These are phyloP conservation scores for Myrica gale DNA, from an alignment of 306 rosid species.

Conservation along the genomic window DNA sequence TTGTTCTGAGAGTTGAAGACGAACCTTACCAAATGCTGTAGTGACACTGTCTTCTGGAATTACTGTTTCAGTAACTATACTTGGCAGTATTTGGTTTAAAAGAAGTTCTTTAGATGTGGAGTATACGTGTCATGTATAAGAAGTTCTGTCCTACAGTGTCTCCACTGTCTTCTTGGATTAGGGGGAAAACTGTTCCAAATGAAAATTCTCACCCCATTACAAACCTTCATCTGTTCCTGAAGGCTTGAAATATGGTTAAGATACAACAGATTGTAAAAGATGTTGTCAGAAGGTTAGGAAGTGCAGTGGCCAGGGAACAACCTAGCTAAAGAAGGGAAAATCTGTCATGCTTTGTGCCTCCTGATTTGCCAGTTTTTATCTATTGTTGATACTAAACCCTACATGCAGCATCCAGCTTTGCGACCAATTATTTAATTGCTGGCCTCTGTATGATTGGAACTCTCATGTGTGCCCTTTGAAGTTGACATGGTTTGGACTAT, in stretches of 20 bases:
- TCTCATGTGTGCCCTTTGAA: background rate
- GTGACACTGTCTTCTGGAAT: background rate
- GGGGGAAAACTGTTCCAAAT: background rate
- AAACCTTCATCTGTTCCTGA: background rate
- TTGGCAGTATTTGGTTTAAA: background rate
- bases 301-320: background rate
- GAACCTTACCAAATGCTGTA: background rate
- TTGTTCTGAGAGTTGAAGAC: background rate
- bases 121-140: background rate
- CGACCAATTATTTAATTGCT: background rate
- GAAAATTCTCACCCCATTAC: background rate
- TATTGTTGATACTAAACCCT: background rate
- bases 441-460: background rate
- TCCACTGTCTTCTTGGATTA: background rate
- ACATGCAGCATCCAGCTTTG: background rate
- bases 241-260: background rate
- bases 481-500: background rate
- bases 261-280: background rate
- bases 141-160: background rate
- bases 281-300: background rate
- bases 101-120: background rate
- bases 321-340: background rate
- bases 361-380: background rate
- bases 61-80: background rate
- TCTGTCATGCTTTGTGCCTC: background rate